Evolutionary conservation across 2,329 filamentous ascomycete species (phyloP), one percentile per base, ranked within the genome.

Genomic region (Eutypa lata): DNA sequence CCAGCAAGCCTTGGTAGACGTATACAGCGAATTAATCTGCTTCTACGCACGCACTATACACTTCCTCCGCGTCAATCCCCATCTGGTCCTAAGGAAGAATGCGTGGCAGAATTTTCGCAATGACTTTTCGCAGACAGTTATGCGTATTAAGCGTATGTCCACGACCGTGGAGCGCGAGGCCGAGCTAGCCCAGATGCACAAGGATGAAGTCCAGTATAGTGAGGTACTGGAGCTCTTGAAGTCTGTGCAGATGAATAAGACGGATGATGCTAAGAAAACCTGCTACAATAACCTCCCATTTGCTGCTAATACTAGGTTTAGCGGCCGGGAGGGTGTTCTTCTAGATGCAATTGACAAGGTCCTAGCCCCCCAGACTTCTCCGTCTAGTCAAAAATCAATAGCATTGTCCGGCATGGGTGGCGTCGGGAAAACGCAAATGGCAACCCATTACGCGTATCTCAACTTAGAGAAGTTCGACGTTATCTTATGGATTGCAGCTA

Each of bases 1-100:
- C 35, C 61, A 67, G 51, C 47, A 47, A 24, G 58, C 65, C 7
- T 53, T 68, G 18, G 48, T 67, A 10, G 66, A 67, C 45, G 66
- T 65, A 6, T 67, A 68, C 51, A 58, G 59, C 13, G 67, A 69
- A 49, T 55, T 66, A 26, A 65, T 67, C 21, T 66, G 63, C 56
- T 69, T 69, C 53, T 68, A 62, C 55, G 64, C 64, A 18, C 61
- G 64, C 11, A 54, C 63, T 10, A 68, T 68, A 47, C 61, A 62
- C 52, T 68, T 68, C 57, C 61, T 69, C 46, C 63, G 65, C 7
- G 54, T 48, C 46, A 57, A 68, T 56, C 63, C 65, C 24, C 59
- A 67, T 54, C 42, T 58, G 22, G 40, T 59, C 14, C 42, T 66
- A 42, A 47, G 57, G 43, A 59, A 54, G 31, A 61, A 60, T 51